These are phyloP conservation scores for Mycena venus DNA, from an alignment of 768 basidiomycete genomes.

Conservation along the genomic window DNA sequence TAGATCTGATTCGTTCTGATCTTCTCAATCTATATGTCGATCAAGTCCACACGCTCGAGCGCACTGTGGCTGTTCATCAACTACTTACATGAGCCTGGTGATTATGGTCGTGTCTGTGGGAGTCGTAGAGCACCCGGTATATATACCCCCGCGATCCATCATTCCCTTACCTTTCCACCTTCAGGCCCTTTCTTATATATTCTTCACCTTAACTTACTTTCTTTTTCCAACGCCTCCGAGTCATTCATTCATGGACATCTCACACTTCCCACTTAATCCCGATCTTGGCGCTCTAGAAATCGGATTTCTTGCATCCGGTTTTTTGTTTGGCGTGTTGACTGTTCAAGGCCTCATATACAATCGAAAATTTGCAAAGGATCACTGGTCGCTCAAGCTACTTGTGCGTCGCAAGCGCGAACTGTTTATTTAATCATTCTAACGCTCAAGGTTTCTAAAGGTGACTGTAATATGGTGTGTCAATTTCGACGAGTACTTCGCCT, in stretches of 20 bases:
- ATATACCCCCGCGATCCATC: not conserved
- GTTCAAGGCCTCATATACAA: constrained; percentile 33
- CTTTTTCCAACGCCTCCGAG: not conserved
- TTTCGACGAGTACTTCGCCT: not conserved
- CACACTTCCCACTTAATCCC: constrained; percentile 27
- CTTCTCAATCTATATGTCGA: not conserved
- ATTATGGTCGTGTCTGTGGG: not conserved
- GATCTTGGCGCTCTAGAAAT: constrained; percentile 32
- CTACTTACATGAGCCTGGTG: not conserved
- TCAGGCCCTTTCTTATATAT: too few relatives aligned
- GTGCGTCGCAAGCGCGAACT: not conserved
- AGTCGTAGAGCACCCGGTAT: not conserved
- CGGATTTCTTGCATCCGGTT: constrained; percentile 31
- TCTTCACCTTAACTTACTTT: constrained; percentile 16
- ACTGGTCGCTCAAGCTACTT: constrained; percentile 24
- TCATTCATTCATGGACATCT: constrained; percentile 21
- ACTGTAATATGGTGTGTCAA: constrained; percentile 22
- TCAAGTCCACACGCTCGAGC: not conserved
- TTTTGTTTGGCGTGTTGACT: constrained; percentile 30
- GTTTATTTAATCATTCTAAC: not conserved
- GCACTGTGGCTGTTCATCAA: not conserved
- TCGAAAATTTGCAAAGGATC: constrained; percentile 31
- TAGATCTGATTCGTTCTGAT: not conserved
- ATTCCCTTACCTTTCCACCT: not conserved
- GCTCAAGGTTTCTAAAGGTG: too few relatives aligned